These are phyloP conservation scores for Fusarium sp. DNA, from an alignment of 2,329 filamentous ascomycete species.

Conservation along the genomic window DNA sequence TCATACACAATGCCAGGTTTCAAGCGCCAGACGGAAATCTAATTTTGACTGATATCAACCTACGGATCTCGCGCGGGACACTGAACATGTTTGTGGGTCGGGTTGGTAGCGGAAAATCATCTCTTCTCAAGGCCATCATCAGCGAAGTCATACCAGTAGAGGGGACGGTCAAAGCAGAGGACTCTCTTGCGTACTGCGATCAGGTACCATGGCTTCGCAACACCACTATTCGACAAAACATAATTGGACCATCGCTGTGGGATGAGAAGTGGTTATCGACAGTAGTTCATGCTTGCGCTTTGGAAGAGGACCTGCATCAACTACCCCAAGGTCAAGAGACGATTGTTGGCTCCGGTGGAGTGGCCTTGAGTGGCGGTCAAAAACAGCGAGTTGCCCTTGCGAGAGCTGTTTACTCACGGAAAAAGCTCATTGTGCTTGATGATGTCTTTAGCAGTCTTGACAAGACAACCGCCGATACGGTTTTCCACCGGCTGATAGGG, in stretches of 20 bases:
- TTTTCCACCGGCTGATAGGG: conserved; percentile 59
- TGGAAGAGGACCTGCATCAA: conserved; percentile 53
- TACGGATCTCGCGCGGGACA: conserved; percentile 32
- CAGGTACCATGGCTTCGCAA: conserved; percentile 61
- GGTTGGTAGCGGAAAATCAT: conserved; percentile 60
- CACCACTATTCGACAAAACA: conserved; percentile 54
- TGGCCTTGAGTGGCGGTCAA: conserved; percentile 60
- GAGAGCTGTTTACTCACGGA: conserved; percentile 59
- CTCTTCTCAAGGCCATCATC: conserved; percentile 54
- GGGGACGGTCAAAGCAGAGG: conserved; percentile 46
- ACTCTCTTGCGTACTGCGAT: conserved; percentile 56
- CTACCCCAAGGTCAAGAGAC: conserved; percentile 51
- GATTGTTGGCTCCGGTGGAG: conserved; percentile 56
- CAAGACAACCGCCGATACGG: conserved; percentile 55
- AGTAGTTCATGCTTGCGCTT: conserved; percentile 51
- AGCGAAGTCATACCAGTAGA: conserved; percentile 50
- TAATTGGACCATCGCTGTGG: conserved; percentile 49
- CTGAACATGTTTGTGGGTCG: conserved; percentile 56
- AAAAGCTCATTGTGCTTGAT: conserved; percentile 58
- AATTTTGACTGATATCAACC: conserved; percentile 45
- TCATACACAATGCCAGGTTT: conserved; percentile 31
- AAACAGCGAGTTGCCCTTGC: conserved; percentile 59
- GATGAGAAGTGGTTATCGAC: conserved; percentile 48
- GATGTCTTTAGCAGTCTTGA: conserved; percentile 62
- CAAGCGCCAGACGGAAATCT: conserved; percentile 19